Conservation (phyloP, 257 asterid genomes). For the Voacanga thouarsii region DNA sequence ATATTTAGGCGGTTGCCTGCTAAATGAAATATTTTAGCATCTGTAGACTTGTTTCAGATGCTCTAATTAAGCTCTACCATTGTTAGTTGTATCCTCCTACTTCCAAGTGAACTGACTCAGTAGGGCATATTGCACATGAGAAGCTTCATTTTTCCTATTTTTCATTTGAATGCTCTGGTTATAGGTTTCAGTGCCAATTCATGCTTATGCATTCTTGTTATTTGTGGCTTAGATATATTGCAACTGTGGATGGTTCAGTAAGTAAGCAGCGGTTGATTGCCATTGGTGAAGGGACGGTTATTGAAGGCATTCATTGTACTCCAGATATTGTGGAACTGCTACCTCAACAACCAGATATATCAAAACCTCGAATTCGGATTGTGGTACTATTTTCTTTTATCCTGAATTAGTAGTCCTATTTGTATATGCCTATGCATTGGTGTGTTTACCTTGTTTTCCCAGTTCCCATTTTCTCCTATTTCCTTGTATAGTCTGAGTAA, state of each 20-base stretch:
- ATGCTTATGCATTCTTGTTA: slow-evolving; percentile 11
- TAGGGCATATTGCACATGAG: neutral
- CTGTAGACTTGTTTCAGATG: neutral
- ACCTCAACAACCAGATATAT: slow-evolving; percentile 74
- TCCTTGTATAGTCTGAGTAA: neutral
- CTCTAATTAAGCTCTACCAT: neutral
- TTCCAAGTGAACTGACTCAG: neutral
- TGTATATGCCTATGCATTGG: neutral
- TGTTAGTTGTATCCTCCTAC: slow-evolving; percentile 1
- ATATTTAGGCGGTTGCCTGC: neutral
- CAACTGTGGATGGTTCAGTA: slow-evolving; percentile 69
- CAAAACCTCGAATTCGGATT: slow-evolving; percentile 78
- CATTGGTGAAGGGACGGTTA: slow-evolving; percentile 75
- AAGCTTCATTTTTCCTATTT: slow-evolving; percentile 11
- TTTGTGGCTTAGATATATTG: slow-evolving; percentile 62
- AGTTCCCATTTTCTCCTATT: neutral
- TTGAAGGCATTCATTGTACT: slow-evolving; percentile 79
- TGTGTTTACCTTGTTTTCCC: neutral
- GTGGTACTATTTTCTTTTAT: slow-evolving; percentile 54
- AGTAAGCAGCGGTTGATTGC: slow-evolving; percentile 65
- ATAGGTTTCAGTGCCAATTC: neutral
- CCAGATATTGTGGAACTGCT: slow-evolving; percentile 89
- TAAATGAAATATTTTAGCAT: neutral
- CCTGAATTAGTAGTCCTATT: neutral
- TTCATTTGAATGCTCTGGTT: slow-evolving; percentile 12